Base-by-base conservation (phyloP, 2,329 filamentous ascomycete genomes). In the Pseudogymnoascus sp. region DNA sequence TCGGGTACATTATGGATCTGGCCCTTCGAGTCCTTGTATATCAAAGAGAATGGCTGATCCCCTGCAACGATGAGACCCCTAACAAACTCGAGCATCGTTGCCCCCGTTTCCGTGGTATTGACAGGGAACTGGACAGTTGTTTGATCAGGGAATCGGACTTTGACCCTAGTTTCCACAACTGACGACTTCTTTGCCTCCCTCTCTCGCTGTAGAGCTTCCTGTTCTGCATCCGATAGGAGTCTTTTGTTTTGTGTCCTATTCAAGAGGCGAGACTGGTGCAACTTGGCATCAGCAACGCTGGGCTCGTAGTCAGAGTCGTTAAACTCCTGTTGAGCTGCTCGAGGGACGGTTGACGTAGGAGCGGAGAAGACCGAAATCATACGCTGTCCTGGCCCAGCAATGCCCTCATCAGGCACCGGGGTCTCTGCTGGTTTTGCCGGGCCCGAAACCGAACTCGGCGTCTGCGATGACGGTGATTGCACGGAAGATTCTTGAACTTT, bases 121-220 rank as follows among this genome's bases (percentile, higher is more conserved):
- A 95, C 85, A n/a, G 80, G 82, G 76, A 87, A 87, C 60, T 91
- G 84, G 33, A 92, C 84, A 61, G 87, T 86, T 63, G 86, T 89
- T 68, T 92, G 90, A 72, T 97, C 92, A 0, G 93, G 93, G 68
- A 97, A 92, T 25, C 92, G 88, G 58, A 97, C 83, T 66, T 90
- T 91, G 66, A 97, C 81, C 28, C 85, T 82, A 33, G 96, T 83
- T 33, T 84, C 83, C 60, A 83, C 84, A 64, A 92, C 81, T 4
- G 83, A 81, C 4, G 86, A 82, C 1, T 92, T 77, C 66, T 81
- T 87, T 30, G 86, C 85, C 55, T 84, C 82, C 60, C 87, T 85
- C 22, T 84, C 86, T 4, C 83, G 79, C 35, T 85, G 86, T 66
- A 86, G 85, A 23, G 87, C 86, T 36, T 86, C 87, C 23, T 60